A percentile compares a stretch with the other conserved stretches of the same genome.
Evolutionary conservation across 441 rosid species (phyloP).

Genomic region (Daphne laureola): DNA sequence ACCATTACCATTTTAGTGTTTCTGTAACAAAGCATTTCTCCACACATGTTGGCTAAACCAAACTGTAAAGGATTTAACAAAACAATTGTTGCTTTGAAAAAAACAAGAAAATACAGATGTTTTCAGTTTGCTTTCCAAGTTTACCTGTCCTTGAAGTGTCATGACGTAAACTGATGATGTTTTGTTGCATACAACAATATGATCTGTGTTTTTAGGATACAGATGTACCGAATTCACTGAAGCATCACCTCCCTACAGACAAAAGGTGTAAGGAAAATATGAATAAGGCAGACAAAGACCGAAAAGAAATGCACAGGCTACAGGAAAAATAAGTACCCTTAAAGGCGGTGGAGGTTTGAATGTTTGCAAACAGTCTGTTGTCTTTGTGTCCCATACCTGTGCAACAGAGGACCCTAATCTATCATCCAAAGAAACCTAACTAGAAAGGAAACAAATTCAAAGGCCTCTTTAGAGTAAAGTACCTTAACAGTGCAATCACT

Average conservation of each 20-base stretch:
- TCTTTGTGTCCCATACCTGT: conserved; percentile 97
- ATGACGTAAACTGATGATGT: conserved; percentile 85
- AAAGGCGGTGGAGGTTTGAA: conserved; percentile 94
- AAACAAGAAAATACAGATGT: not conserved
- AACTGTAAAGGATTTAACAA: not conserved
- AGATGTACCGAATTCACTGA: conserved; percentile 95
- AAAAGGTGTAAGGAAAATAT: conserved; percentile 13
- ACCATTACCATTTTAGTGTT: conserved; percentile 11
- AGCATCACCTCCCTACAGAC: conserved; percentile 86
- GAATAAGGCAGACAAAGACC: conserved; percentile 1
- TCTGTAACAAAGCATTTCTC: no score
- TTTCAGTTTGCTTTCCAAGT: conserved; percentile 1
- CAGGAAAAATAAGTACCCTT: conserved; percentile 44
- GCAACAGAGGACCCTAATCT: conserved; percentile 11
- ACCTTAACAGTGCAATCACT: conserved; percentile 92
- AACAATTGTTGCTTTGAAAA: not conserved
- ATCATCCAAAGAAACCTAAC: conserved; percentile 14
- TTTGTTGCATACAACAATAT: conserved; percentile 87
- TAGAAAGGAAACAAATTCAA: conserved; percentile 3
- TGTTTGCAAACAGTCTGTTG: conserved; percentile 88
- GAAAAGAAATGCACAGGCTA: conserved; percentile 11
- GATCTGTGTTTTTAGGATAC: conserved; percentile 87
- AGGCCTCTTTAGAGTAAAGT: conserved; percentile 8
- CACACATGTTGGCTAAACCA: no score
- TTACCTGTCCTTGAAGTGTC: conserved; percentile 99